Evolutionary conservation across 306 rosid genomes (phyloP), one percentile per base, ranked within the genome.

Genomic region (Citrullus colocynthis): DNA sequence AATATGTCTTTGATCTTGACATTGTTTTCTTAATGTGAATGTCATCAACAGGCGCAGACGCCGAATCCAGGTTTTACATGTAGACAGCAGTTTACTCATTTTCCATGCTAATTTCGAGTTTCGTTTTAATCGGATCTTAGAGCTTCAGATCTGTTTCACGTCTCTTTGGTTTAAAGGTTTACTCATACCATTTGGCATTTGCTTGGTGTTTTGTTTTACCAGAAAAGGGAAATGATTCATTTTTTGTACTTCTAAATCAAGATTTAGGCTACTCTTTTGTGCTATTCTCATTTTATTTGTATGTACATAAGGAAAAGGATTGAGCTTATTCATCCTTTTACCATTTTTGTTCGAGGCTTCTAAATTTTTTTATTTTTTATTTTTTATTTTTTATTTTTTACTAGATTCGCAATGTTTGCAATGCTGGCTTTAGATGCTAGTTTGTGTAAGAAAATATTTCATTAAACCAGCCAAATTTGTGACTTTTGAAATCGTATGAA

Each of bases 1-100:
- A 34, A 34, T 75, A 16, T 75, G 79, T 77, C 76, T 73, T 78
- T 75, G 80, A 83, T 54, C 73, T 84, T 79, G 84, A 76, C 55
- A 37, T 80, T 83, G 56, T 44, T 44, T 69, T 80, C 42, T 32
- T 55, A 42, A 56, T 15, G 81, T 78, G 60, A 18, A 72, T 72
- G 49, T 71, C 21, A 72, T 52, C 61, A 2, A 52, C 77, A 52
- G 77, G 62, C 48, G 2, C 77, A 73, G 62, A 59, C 18, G 9
- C 15, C 10, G 20, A n/a, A 18, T 20, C 30, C 61, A 32, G 28
- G 45, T 73, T 10, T 52, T 17, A 56, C 28, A 28, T 8, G 45
- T 73, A 73, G 76, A 24, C n/a, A 42, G 42, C 28, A 72, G 44
- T 72, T 70, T 4, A 72, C 76, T 71, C 76, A 1, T 32, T 73